Conservation (phyloP, 2,329 filamentous ascomycete species). For the Anthostomella pinea region DNA sequence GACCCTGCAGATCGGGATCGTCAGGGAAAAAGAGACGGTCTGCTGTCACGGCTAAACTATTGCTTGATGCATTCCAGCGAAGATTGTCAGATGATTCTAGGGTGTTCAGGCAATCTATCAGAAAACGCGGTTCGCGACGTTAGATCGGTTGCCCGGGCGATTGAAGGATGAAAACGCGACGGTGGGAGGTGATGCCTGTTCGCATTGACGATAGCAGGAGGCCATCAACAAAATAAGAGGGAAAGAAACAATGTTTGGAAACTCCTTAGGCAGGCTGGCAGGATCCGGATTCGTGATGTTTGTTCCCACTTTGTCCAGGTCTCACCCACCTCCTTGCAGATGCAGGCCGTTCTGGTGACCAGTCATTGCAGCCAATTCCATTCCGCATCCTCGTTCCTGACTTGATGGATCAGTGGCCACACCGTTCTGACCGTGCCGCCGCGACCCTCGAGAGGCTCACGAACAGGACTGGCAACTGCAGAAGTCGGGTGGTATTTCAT, state of each 20-base stretch:
- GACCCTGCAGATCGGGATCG: too few species aligned
- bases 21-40: too few species aligned
- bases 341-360: not conserved
- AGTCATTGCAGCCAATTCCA: not conserved
- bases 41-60: too few species aligned
- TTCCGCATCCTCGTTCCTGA: not conserved
- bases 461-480: not conserved
- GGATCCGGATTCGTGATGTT: too few species aligned
- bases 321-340: too few species aligned
- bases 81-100: too few species aligned
- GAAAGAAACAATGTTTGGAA: not conserved
- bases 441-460: not conserved
- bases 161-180: not conserved
- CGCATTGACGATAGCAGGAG: not conserved
- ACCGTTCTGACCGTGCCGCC: not conserved
- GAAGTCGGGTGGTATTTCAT: too few species aligned
- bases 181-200: not conserved
- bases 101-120: too few species aligned
- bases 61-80: too few species aligned
- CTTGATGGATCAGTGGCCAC: not conserved
- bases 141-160: not conserved
- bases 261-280: too few species aligned
- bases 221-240: conserved; percentile 1
- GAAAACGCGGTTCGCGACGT: not conserved
- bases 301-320: too few species aligned